Base-by-base conservation (phyloP, 2,329 filamentous ascomycete genomes). In the Aspergillus uvarum region DNA sequence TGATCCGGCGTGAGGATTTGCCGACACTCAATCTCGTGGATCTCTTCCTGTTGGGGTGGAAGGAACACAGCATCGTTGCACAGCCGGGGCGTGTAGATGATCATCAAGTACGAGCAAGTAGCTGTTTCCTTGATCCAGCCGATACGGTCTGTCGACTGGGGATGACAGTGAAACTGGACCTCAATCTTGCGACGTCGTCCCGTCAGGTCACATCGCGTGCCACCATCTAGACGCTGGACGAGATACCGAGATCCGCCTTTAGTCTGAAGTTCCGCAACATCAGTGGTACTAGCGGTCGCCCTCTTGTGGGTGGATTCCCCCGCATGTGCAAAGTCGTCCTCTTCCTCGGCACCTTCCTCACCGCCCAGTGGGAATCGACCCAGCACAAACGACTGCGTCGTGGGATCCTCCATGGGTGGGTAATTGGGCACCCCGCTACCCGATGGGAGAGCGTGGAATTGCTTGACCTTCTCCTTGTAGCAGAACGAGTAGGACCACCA, bases 401-500 rank as follows among this genome's bases (percentile, higher is more conserved):
- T 83, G 0, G 88, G 87, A 68, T 97, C 93, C 68, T 91, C 88
- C 50, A 88, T 83, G 0, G 93, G 93, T 24, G 91, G 89, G 65
- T 86, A 88, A 29, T 81, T 76, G 1, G 86, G 84, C 11, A 89
- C 85, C 3, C 88, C 87, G 61, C 87, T 87, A 49, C 86, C 83
- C 2, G 87, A 86, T 0, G 91, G 85, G 60, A 94, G 79, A 49
- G 92, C 91, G 74, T 97, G 93, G 76, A 96, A 97, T 76, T 97
- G 93, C 70, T 91, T 89, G 63, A 97, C 88, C 64, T 94, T 87
- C 63, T 88, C 84, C 72, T 91, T 91, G 78, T 96, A 95, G 81
- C 93, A 97, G 76, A 96, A 96, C 68, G 89, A 90, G 77, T 97
- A 97, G 71, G 90, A 95, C 93, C 93, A 97, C 93, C 93, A 97